Base-by-base conservation (phyloP, 352 stramenopile genomes). In the Globisporangium carolinianum region DNA sequence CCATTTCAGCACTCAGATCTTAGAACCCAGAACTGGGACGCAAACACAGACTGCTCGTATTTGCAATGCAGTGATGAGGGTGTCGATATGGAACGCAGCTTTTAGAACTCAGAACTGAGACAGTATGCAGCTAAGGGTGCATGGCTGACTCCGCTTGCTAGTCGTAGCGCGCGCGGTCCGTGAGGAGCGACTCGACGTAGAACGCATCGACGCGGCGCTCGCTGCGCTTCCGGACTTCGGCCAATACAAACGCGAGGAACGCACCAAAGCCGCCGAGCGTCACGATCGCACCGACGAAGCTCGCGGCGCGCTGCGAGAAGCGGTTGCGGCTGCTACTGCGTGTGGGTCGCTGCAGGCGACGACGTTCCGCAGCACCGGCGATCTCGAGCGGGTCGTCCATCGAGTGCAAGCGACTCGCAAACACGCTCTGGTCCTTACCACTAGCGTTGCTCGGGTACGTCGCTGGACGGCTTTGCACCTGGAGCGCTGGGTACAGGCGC, bases 141-240 rank as follows among this genome's bases (percentile, higher is more conserved):
- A 32, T 32, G 24, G 24, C 24, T 32, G 24, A 32, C 24, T 32
- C 24, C 24, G 3, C 24, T 32, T 49, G 43, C 66, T 39, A 73
- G 53, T 77, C 71, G 58, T 74, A 68, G 45, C 64, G 49, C 18
- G 63, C 66, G 63, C 79, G 82, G 65, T 86, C 77, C 11, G 77
- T 74, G 43, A 91, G 77, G 57, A 87, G 66, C 45, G 81, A 77
- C 57, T 89, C 83, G 53, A 72, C 72, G 53, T 88, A 91, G 69
- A 74, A 83, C 12, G 53, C 54, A 35, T 75, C 70, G 35, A 63
- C 63, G 45, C 60, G 67, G 15, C 66, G 60, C 46, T 81, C 54
- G 15, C 58, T 57, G 37, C 72, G 72, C 38, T 73, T 72, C 12
- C 65, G 54, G 5, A 79, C 36, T 55, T 83, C 72, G 5, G 61